Evolutionary conservation across 2,329 filamentous ascomycete genomes (phyloP).

Genomic region (Periconia sp.): DNA sequence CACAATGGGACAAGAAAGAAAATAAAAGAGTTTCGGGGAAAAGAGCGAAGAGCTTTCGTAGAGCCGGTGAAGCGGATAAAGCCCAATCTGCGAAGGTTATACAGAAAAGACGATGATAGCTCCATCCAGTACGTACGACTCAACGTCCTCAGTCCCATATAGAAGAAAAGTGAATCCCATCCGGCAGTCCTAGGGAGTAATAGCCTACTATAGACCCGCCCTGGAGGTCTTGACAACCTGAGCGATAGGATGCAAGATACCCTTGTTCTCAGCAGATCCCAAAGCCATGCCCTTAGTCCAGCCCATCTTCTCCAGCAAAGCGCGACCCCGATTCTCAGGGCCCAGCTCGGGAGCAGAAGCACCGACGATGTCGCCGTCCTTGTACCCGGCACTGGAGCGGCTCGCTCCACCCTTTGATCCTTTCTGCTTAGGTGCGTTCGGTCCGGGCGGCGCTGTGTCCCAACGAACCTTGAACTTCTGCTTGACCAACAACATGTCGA

Average conservation of each 20-base stretch:
- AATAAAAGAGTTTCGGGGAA: too few relatives aligned
- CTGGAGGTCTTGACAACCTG: conserved; percentile 87
- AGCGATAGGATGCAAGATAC: conserved; percentile 80
- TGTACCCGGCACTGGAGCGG: conserved; percentile 53
- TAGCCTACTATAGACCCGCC: conserved; percentile 63
- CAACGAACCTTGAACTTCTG: conserved; percentile 52
- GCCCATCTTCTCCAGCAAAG: conserved; percentile 95
- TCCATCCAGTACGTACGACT: too few relatives aligned
- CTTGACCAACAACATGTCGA: conserved; percentile 46
- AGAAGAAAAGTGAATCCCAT: too few relatives aligned
- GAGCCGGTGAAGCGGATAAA: too few relatives aligned
- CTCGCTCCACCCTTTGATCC: neutral
- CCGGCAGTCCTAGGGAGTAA: neutral
- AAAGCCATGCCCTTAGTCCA: conserved; percentile 87
- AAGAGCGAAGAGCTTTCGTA: too few relatives aligned
- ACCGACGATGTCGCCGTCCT: conserved; percentile 86
- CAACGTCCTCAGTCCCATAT: too few relatives aligned
- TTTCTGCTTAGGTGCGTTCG: conserved; percentile 1
- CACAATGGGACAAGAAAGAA: too few relatives aligned
- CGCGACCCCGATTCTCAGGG: conserved; percentile 77
- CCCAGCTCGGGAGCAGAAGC: conserved; percentile 82
- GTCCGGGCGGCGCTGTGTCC: conserved; percentile 10
- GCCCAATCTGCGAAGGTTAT: too few relatives aligned
- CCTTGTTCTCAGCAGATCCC: conserved; percentile 80
- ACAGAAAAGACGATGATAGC: too few relatives aligned